phyloP scores from a whole-genome alignment of 2,329 filamentous ascomycete genomes.

The Alternaria ethzedia region DNA sequence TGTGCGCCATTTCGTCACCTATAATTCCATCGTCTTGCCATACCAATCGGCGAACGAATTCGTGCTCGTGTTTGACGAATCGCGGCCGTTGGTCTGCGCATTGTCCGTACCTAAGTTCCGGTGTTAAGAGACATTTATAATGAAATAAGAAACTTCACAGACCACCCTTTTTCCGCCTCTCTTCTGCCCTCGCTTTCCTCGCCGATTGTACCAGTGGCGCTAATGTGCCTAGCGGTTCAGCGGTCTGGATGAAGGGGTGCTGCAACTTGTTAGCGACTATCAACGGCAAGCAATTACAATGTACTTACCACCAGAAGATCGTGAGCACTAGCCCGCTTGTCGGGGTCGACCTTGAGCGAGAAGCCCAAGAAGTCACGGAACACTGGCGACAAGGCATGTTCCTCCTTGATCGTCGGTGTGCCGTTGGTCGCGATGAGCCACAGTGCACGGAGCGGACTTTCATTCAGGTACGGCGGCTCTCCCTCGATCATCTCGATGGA shows the following conservation, averaged over 20 bases:
- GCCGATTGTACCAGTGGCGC: constrained; percentile 88
- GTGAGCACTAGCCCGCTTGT: constrained; percentile 94
- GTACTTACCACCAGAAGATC: constrained; percentile 84
- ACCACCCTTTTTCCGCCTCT: constrained; percentile 62
- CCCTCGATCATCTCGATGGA: constrained; percentile 99
- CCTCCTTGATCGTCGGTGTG: constrained; percentile 93
- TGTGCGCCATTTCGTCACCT: constrained; percentile 5
- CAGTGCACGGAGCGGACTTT: constrained; percentile 88
- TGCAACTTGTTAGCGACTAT: constrained; percentile 26
- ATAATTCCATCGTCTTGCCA: constrained; percentile 23
- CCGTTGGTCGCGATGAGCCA: constrained; percentile 98
- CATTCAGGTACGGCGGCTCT: constrained; percentile 94
- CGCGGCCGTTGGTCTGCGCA: constrained; percentile 25
- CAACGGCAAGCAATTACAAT: neutral
- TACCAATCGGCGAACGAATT: constrained; percentile 41
- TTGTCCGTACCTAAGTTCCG: constrained; percentile 30
- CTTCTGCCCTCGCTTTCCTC: constrained; percentile 81
- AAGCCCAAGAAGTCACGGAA: constrained; percentile 94
- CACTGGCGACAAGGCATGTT: constrained; percentile 77
- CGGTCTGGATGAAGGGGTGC: constrained; percentile 59
- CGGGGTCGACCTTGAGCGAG: constrained; percentile 93
- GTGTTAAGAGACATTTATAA: constrained; percentile 34
- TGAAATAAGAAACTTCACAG: constrained; percentile 38
- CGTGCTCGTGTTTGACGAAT: constrained; percentile 24
- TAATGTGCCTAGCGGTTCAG: constrained; percentile 68